Percentiles rank a stretch among this genome's conserved stretches.
Conservation (phyloP, 2,329 filamentous ascomycete genomes). For the Didymella sp. region DNA sequence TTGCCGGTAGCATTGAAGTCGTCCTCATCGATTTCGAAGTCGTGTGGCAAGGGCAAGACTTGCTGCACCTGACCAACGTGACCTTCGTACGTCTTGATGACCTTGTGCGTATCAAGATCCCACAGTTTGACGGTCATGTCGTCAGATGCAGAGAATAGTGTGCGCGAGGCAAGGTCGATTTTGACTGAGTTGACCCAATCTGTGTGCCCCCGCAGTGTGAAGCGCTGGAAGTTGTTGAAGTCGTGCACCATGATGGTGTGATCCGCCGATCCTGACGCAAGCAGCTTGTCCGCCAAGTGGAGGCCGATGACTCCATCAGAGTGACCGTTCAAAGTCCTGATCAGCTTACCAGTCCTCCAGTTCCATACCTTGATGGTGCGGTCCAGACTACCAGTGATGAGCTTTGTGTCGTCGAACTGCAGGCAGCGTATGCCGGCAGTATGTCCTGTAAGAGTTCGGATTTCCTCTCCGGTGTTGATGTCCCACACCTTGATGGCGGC, state of each 20-base stretch:
- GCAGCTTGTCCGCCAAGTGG: constrained; percentile 82
- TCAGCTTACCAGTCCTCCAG: constrained; percentile 87
- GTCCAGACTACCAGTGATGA: constrained; percentile 90
- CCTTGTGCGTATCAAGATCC: constrained; percentile 85
- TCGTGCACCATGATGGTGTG: constrained; percentile 92
- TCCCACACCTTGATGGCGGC: constrained; percentile 96
- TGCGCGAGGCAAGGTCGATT: constrained; percentile 81
- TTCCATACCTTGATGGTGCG: constrained; percentile 93
- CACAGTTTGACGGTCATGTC: constrained; percentile 90
- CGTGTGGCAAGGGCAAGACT: constrained; percentile 79
- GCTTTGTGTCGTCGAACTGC: constrained; percentile 89
- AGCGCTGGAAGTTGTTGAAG: constrained; percentile 82
- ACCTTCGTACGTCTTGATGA: constrained; percentile 79
- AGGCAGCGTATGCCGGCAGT: constrained; percentile 83
- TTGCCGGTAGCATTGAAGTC: constrained; percentile 63
- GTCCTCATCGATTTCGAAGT: constrained; percentile 87
- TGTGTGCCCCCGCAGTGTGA: constrained; percentile 79
- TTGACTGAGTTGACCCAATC: constrained; percentile 98
- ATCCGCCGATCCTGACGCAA: constrained; percentile 90
- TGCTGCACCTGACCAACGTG: constrained; percentile 97
- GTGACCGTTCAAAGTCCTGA: constrained; percentile 82
- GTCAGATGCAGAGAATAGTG: constrained; percentile 90
- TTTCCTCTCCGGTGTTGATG: constrained; percentile 82
- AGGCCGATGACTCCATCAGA: constrained; percentile 83
- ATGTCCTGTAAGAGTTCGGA: constrained; percentile 85